Conservation (phyloP, 768 basidiomycete species). For the Pilatotrama ljubarskyi region DNA sequence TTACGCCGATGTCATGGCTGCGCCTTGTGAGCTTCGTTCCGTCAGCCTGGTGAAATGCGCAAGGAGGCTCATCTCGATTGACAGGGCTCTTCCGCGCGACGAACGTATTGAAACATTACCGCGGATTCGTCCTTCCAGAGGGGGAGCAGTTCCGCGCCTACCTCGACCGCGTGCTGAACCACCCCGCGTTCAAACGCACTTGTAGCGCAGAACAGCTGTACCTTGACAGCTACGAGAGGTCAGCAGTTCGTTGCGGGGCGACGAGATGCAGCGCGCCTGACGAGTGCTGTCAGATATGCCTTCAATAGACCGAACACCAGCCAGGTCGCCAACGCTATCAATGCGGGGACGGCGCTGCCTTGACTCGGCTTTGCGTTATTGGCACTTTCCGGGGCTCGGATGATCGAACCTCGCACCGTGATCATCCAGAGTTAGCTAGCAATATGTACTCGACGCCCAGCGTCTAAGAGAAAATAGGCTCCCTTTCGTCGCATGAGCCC, state of each 20-base stretch:
- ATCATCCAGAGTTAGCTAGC: too few species aligned
- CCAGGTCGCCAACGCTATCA: constrained; percentile 75
- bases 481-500: too few species aligned
- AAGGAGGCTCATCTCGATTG: neutral
- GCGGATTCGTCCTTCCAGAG: constrained; percentile 59
- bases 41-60: constrained; percentile 4
- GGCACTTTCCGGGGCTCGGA: neutral
- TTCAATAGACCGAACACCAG: constrained; percentile 78
- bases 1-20: constrained; percentile 67
- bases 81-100: constrained; percentile 71
- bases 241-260: constrained; percentile 13
- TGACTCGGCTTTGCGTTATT: constrained; percentile 34
- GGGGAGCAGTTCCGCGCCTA: constrained; percentile 53
- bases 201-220: constrained; percentile 70
- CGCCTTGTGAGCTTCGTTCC: constrained; percentile 54
- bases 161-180: constrained; percentile 51
- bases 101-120: constrained; percentile 64
- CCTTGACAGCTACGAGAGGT: constrained; percentile 73
- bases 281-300: constrained; percentile 53
- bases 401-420: too few species aligned
- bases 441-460: too few species aligned
- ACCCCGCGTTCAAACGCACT: constrained; percentile 65
- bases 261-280: neutral
- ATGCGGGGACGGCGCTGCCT: constrained; percentile 61
- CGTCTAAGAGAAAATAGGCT: too few species aligned